Evolutionary conservation across 1,139 yeast genomes (phyloP).

Genomic region (Zygosaccharomyces sapae): DNA sequence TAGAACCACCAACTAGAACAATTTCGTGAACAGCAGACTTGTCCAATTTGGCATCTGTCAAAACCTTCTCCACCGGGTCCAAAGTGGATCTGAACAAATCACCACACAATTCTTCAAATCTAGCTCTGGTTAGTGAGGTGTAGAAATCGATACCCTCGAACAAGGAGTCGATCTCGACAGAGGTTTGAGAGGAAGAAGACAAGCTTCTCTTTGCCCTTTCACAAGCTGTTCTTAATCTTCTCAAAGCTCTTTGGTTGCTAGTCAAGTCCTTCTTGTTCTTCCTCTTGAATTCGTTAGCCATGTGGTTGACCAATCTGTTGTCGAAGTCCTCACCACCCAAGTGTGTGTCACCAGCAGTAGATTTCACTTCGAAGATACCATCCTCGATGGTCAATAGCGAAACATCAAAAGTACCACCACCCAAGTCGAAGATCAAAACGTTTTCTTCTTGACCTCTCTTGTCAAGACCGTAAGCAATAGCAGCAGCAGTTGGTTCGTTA

Average conservation of each 20-base stretch:
- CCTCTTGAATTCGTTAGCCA: conserved; percentile 80
- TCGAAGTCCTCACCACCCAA: conserved; percentile 73
- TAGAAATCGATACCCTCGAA: conserved; percentile 91
- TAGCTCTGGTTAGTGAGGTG: conserved; percentile 81
- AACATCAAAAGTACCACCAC: conserved; percentile 99
- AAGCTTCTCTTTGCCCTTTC: conserved; percentile 90
- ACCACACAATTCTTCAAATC: conserved; percentile 85
- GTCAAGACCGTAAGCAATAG: conserved; percentile 98
- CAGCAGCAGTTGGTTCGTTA: conserved; percentile 99
- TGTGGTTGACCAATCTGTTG: conserved; percentile 73
- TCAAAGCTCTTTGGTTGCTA: conserved; percentile 73
- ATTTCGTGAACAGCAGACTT: conserved; percentile 80
- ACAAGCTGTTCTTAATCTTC: conserved; percentile 88
- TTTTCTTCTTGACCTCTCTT: conserved; percentile 82
- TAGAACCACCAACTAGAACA: conserved; percentile 88
- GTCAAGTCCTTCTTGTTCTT: conserved; percentile 74
- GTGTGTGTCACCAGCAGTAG: conserved; percentile 97
- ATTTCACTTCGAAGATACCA: conserved; percentile 98
- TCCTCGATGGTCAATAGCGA: conserved; percentile 92
- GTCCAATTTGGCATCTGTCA: conserved; percentile 75
- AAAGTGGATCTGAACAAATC: conserved; percentile 79
- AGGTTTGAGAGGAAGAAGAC: conserved; percentile 81
- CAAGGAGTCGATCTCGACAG: conserved; percentile 87
- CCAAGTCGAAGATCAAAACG: conserved; percentile 92
- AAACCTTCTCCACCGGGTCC: conserved; percentile 82